Conservation (phyloP, 805 yeast genomes). For the Suhomyces sp. region DNA sequence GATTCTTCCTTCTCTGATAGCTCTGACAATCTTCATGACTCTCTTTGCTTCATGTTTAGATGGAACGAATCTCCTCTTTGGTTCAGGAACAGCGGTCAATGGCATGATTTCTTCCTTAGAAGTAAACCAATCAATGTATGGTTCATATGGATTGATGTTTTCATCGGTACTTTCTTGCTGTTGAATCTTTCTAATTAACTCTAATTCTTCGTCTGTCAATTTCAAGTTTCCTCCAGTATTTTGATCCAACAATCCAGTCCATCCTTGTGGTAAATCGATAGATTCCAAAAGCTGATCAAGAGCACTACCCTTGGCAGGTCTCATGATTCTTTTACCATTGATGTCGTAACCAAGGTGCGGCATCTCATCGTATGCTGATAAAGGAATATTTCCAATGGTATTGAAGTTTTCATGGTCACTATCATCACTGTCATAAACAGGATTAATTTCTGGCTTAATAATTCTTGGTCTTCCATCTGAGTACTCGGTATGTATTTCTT, state of each 20-base stretch:
- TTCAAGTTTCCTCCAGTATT: conserved; percentile 84
- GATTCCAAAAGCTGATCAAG: conserved; percentile 84
- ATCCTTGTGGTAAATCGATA: conserved; percentile 95
- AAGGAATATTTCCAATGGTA: conserved; percentile 91
- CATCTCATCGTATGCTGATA: conserved; percentile 92
- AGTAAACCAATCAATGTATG: conserved; percentile 94
- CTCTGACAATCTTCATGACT: conserved; percentile 93
- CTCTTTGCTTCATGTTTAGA: conserved; percentile 96
- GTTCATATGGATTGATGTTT: conserved; percentile 82
- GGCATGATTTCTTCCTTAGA: conserved; percentile 85
- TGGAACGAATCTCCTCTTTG: conserved; percentile 94
- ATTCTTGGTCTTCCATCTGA: conserved; percentile 82
- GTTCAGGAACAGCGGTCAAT: conserved; percentile 90
- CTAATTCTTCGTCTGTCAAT: conserved; percentile 82
- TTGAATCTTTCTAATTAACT: conserved; percentile 82
- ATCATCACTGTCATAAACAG: conserved; percentile 94
- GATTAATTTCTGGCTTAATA: conserved; percentile 86
- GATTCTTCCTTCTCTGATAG: conserved; percentile 94
- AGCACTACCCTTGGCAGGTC: conserved; percentile 97
- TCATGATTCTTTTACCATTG: conserved; percentile 96
- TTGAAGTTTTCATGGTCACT: conserved; percentile 77
- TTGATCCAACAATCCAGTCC: conserved; percentile 95
- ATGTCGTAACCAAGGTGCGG: conserved; percentile 97
- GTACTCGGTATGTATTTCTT: conserved; percentile 45
- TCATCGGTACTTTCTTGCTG: conserved; percentile 82